A percentile compares a stretch with the other conserved stretches of the same genome.
Evolutionary conservation across 2,329 filamentous ascomycete species (phyloP).

Genomic region (Colletotrichum magnum): DNA sequence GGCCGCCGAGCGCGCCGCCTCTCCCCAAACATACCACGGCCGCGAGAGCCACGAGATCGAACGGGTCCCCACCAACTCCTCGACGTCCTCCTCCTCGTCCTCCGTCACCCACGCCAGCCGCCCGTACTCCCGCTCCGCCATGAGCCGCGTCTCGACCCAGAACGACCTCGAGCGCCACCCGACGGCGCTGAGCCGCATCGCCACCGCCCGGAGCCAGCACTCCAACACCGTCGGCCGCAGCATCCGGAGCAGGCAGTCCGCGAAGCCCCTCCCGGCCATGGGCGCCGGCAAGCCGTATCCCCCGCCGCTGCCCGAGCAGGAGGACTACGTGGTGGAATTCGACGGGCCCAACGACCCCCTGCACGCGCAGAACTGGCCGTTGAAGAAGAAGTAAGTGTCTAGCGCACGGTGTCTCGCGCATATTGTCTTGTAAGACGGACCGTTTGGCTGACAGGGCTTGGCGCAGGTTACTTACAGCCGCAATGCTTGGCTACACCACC

Average conservation of each 20-base stretch:
- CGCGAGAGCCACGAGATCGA: slow-evolving; percentile 70
- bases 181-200: slow-evolving; percentile 79
- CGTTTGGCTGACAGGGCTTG: slow-evolving; percentile 28
- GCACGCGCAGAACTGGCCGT: slow-evolving; percentile 89
- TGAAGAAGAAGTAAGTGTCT: slow-evolving; percentile 78
- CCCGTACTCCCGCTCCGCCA: slow-evolving; percentile 55
- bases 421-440: slow-evolving; percentile 22
- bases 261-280: slow-evolving; percentile 75
- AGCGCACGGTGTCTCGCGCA: neutral
- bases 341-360: slow-evolving; percentile 86
- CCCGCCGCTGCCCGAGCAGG: slow-evolving; percentile 76
- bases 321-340: slow-evolving; percentile 88
- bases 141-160: slow-evolving; percentile 75
- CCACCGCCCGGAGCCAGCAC: slow-evolving; percentile 80
- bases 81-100: slow-evolving; percentile 64
- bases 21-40: slow-evolving; percentile 53
- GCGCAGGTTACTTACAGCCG: slow-evolving; percentile 70
- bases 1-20: slow-evolving; percentile 69
- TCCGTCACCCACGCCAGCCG: slow-evolving; percentile 53
- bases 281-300: slow-evolving; percentile 83
- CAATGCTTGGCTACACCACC: slow-evolving; percentile 81
- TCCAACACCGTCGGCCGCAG: slow-evolving; percentile 77
- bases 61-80: slow-evolving; percentile 69
- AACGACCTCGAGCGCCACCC: slow-evolving; percentile 78
- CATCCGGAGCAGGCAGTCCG: slow-evolving; percentile 63